These are phyloP conservation scores for Breviolum minutum DNA, from an alignment of 73 alveolate species.

Conservation along the genomic window DNA sequence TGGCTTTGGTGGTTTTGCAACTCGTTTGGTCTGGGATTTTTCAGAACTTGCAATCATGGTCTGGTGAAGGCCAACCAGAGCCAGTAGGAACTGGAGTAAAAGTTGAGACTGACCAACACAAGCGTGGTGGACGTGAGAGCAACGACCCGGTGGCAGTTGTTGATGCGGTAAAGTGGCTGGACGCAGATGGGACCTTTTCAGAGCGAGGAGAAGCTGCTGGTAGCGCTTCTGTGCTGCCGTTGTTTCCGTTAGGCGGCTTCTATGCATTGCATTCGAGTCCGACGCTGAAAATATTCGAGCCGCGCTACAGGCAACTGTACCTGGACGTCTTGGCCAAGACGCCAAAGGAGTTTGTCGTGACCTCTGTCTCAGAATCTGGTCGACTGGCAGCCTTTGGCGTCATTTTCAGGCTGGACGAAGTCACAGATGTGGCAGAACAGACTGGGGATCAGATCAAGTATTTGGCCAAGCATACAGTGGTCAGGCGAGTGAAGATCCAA, in stretches of 20 bases:
- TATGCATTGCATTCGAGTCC: background rate
- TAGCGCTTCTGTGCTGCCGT: background rate
- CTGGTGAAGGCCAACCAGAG: background rate
- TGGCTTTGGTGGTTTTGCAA: slow-evolving; percentile 42
- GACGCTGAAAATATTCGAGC: slow-evolving; percentile 31
- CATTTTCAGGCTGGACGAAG: background rate
- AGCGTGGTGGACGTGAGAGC: background rate
- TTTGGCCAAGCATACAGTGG: slow-evolving; percentile 19
- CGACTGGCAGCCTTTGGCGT: slow-evolving; percentile 33
- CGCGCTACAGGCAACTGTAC: slow-evolving; percentile 31
- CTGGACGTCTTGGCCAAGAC: background rate
- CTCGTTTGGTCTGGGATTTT: slow-evolving; percentile 33
- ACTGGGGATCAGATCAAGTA: background rate
- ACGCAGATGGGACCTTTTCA: background rate
- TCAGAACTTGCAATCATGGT: slow-evolving; percentile 18
- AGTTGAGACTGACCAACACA: background rate
- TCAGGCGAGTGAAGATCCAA: slow-evolving; percentile 9
- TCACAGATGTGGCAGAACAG: background rate
- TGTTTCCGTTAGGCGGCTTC: slow-evolving; percentile 29
- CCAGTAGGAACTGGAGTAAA: background rate
- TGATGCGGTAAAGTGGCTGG: slow-evolving; percentile 21
- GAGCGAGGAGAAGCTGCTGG: background rate
- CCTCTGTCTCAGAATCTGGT: slow-evolving; percentile 10
- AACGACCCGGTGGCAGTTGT: background rate
- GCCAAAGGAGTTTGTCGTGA: background rate